These are phyloP conservation scores for Corymbia maculata DNA, from an alignment of 345 rosid genomes.

Conservation along the genomic window DNA sequence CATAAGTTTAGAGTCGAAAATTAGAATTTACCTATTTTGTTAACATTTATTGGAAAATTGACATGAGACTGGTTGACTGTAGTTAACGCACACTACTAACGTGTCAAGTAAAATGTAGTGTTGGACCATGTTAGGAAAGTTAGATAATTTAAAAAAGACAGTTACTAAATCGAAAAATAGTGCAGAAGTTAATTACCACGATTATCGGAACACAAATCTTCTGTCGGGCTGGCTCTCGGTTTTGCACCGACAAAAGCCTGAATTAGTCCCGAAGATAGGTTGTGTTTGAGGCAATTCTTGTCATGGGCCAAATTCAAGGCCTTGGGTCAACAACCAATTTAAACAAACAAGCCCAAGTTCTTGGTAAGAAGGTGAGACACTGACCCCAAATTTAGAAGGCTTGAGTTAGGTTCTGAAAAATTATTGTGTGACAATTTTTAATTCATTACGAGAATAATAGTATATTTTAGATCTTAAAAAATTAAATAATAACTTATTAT, in stretches of 20 bases:
- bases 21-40: not conserved
- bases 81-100: not conserved
- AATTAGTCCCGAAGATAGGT: not conserved
- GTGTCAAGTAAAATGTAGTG: not conserved
- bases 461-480: no score
- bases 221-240: not conserved
- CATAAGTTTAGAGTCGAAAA: not conserved
- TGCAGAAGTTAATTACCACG: not conserved
- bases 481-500: no score
- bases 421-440: no score
- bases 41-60: not conserved
- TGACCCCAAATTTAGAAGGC: not conserved
- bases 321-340: not conserved
- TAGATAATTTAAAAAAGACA: not conserved
- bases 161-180: not conserved
- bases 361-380: not conserved
- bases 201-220: not conserved
- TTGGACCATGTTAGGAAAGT: not conserved
- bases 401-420: not conserved
- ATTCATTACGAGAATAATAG: no score
- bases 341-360: not conserved
- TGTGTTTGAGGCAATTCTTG: not conserved
- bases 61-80: not conserved
- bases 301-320: not conserved
- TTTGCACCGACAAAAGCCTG: not conserved